phyloP scores from a whole-genome alignment of 441 rosid species.

The Populus hybrid region DNA sequence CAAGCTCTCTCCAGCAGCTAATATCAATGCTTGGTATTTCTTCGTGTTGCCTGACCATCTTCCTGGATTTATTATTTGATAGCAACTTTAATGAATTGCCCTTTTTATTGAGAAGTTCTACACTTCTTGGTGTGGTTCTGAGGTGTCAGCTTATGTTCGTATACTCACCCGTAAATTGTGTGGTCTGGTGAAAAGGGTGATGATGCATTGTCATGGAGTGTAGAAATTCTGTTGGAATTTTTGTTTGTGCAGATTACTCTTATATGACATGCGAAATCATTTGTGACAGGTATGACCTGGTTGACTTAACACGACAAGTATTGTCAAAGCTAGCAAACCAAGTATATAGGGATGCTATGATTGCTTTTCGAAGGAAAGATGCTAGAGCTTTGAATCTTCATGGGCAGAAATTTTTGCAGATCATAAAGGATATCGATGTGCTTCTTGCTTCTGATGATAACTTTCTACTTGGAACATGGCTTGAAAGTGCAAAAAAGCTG shows the following conservation, averaged over 20 bases:
- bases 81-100: neutral
- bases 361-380: conserved; percentile 59
- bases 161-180: neutral
- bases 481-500: conserved; percentile 71
- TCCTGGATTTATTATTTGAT: neutral
- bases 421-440: conserved; percentile 69
- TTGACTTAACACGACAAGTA: conserved; percentile 90
- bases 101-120: too few relatives aligned
- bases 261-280: neutral
- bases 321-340: conserved; percentile 87
- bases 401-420: conserved; percentile 56
- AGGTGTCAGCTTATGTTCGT: neutral
- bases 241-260: neutral
- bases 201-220: neutral
- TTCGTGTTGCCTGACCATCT: neutral
- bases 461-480: conserved; percentile 90
- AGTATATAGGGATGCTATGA: conserved; percentile 64
- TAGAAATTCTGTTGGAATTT: neutral
- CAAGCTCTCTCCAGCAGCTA: neutral
- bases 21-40: neutral
- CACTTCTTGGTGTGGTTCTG: too few relatives aligned
- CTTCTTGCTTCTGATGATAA: conserved; percentile 84
- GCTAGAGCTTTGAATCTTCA: conserved; percentile 38
- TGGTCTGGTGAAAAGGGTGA: neutral
- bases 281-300: conserved; percentile 79